Base-by-base conservation (phyloP, 208 protist genomes). In the Acanthamoeba divionensis region DNA sequence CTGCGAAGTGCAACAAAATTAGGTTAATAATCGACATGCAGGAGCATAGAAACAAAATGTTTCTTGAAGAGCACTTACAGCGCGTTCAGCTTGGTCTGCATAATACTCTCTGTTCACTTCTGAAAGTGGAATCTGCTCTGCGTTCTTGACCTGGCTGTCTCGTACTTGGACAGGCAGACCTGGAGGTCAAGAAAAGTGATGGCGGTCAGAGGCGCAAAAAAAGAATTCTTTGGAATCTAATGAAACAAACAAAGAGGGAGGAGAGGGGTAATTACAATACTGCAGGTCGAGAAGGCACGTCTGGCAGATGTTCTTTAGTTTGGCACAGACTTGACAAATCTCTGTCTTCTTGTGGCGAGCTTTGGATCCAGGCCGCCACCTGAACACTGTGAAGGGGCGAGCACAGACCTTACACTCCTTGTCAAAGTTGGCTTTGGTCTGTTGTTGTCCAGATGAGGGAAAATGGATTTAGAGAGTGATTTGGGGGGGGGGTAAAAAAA, bases 251-350 rank as follows among this genome's bases (percentile, higher is more conserved):
- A 65, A 15, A 85, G 45, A 47, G 60, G 57, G 82, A 79, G 82
- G 36, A 67, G 63, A 38, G 62, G 10, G 31, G 75, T n/a, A 48
- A 60, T 47, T 47, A 88, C 93, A 93, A 93, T 95, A 97, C 47
- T 97, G 85, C 6, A 98, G 63, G 80, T 97, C 96, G 41, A 96
- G 91, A 33, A 97, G 86, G 91, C 96, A 97, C 1, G 91, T 93
- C 63, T 97, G 96, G 89, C 96, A 97, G 5, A 97, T 94, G 89
- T 97, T 97, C 86, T 98, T 97, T 6, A 97, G 29, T 47, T 97
- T 96, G 54, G 96, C 90, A 73, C 96, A 97, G 9, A 92, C 95
- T 69, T 96, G 95, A 67, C 96, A 97, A 21, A 97, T 89, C 36
- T 96, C 90, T 44, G 95, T 97, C 38, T 96, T 97, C 60, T 97